A percentile compares a stretch with the other conserved stretches of the same genome.
Conservation (phyloP, 345 rosid species). For the Ceriops zippeliana region DNA sequence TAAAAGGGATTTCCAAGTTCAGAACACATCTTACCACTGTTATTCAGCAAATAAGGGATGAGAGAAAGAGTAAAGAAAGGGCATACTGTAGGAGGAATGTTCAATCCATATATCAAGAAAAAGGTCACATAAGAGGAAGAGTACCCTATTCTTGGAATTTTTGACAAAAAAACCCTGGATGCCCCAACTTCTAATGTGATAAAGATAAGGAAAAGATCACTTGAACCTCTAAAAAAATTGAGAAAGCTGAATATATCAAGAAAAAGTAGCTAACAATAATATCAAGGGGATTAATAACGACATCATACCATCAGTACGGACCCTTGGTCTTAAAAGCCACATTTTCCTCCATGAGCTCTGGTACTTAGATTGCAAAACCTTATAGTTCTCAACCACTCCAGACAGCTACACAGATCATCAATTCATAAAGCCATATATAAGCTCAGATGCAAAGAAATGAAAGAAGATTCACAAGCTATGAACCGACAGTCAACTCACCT, state of each 20-base stretch:
- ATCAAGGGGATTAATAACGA: background rate
- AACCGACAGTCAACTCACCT: conserved; percentile 36
- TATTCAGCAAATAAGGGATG: too few relatives aligned
- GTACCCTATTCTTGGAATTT: too few relatives aligned
- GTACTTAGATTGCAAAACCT: conserved; percentile 65
- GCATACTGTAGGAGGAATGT: too few relatives aligned
- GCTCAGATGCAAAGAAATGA: conserved; percentile 6
- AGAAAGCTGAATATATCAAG: background rate
- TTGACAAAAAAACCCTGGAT: too few relatives aligned
- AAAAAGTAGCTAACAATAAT: background rate
- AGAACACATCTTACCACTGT: too few relatives aligned
- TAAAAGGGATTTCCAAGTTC: too few relatives aligned
- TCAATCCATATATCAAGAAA: too few relatives aligned
- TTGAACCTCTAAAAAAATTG: background rate
- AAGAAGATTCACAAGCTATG: background rate
- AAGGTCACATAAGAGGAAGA: too few relatives aligned
- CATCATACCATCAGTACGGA: conserved; percentile 81
- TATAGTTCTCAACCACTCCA: conserved; percentile 83
- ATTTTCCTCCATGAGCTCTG: conserved; percentile 97
- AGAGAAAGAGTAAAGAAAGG: too few relatives aligned
- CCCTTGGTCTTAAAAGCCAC: conserved; percentile 93
- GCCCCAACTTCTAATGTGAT: too few relatives aligned
- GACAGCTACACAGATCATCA: conserved; percentile 36
- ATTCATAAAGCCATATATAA: conserved; percentile 6
- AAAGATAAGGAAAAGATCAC: too few relatives aligned